Evolutionary conservation across 495 filamentous ascomycete species (phyloP), one percentile per base, ranked within the genome.

Genomic region (Aspergillus steynii): DNA sequence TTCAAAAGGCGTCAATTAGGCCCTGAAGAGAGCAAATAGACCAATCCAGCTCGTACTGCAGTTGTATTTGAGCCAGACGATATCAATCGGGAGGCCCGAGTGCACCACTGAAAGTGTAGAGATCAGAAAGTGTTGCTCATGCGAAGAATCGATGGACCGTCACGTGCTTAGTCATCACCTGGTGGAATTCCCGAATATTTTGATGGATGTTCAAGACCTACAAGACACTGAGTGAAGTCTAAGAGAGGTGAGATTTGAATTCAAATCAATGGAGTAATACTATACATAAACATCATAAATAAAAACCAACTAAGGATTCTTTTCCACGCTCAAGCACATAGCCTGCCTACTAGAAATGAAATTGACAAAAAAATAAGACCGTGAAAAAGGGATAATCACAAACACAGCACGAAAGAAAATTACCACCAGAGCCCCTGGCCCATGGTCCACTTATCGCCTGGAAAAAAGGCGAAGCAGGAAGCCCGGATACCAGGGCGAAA

Each of bases 311-410:
- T 52, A 58, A 60, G 42, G 59, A 31, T 45, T 71, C 61, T 65
- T 69, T 69, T 72, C 70, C 61, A 66, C 67, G 65, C 68, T 70
- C 63, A 68, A 68, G 66, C 68, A 74, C 65, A 67, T 61, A 69
- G 63, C 62, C 64, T 51, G 63, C 64, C 68, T 63, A 58, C 55
- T 55, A 59, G 63, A 55, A 68, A 42, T 42, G 37, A 15, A 42
- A 42, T 14, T 42, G 37, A 12, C 37, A 15, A 42, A 14, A 42
- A 14, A 42, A 42, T 42, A 42, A 42, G 31, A 42, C 37, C 62
- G 50, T 50, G 65, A 61, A 56, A 55, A 61, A 56, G 46, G 55
- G 53, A 26, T 20, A 67, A 52, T 55, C 48, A 63, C 58, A 62
- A 64, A 57, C 48, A 58, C 53, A 54, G 56, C 55, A 58, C 57